Evolutionary conservation across 192 early-diverging fungal genomes (phyloP), one percentile per base, ranked within the genome.

Genomic region (Coemansia sp.): DNA sequence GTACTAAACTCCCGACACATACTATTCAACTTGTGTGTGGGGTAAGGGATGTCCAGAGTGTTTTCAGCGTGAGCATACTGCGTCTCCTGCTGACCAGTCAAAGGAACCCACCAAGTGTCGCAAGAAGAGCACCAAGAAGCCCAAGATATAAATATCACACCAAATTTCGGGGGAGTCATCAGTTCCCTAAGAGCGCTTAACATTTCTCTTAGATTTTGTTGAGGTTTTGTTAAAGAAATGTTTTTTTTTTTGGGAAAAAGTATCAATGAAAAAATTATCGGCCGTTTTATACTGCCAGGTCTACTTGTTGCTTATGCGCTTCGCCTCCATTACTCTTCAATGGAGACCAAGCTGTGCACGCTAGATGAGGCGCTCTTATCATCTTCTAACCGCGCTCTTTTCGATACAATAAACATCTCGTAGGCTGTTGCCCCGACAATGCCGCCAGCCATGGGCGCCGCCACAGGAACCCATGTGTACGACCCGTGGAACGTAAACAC

Each of bases 391-490:
- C 60, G 26, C 7, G 78, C 65, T 59, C 78, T 74, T 59, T 64
- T 74, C 3, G 78, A 81, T 12, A 81, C 78, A 21, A 88, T 83
- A 30, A 90, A 68, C 22, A 77, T 30, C 28, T 85, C 85, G 70
- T 88, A 88, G 2, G 72, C 63, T 0, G 81, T 28, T 9, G 83
- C 88, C 25, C 85, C 89, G n/a, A 81, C 2, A 19, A 87, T 64
- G 1, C 69, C 88, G 23, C 91, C 91, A 0, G 81, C 47, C 32
- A 90, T 19, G 16, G 89, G 89, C 4, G 82, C 87, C 16, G 89
- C 81, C 5, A 92, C 76, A 2, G 91, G 91, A 21, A 91, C 84
- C 82, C 87, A 89, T 19, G 83, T 83, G 69, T 91, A 93, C 58
- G 82, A 87, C n/a, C 83, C 67, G 57, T 82, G 69, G 41, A 74